phyloP scores from a whole-genome alignment of 805 yeast species.

The Wickerhamomyces ciferrii region DNA sequence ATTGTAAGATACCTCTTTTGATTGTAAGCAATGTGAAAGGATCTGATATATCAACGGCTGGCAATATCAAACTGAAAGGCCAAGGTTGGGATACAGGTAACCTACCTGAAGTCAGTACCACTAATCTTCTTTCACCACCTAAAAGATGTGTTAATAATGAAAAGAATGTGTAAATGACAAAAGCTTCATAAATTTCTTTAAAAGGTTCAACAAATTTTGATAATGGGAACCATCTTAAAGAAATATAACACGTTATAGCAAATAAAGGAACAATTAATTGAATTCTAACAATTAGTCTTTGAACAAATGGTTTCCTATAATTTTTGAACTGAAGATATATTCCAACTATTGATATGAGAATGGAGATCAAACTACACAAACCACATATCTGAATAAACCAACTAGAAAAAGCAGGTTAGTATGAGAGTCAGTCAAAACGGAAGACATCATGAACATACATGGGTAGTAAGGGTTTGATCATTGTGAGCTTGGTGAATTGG shows the following conservation, averaged over 20 bases:
- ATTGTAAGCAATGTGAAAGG: constrained; percentile 72
- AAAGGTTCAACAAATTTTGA: constrained; percentile 62
- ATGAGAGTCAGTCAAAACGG: not conserved
- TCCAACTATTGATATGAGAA: constrained; percentile 36
- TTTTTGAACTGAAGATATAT: constrained; percentile 54
- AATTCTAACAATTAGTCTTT: constrained; percentile 78
- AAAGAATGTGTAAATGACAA: constrained; percentile 91
- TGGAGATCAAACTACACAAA: constrained; percentile 20
- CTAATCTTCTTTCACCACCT: constrained; percentile 89
- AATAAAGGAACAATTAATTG: constrained; percentile 78
- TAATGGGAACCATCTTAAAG: constrained; percentile 40
- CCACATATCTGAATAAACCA: constrained; percentile 5
- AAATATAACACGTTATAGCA: constrained; percentile 62
- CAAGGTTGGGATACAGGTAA: constrained; percentile 64
- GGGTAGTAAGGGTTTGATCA: not conserved
- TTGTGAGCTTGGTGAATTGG: not conserved
- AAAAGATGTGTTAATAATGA: constrained; percentile 73
- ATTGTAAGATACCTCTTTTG: constrained; percentile 85
- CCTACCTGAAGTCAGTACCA: constrained; percentile 65
- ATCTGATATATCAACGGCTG: constrained; percentile 76
- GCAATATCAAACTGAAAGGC: constrained; percentile 41
- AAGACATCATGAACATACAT: not conserved
- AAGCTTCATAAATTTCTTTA: constrained; percentile 91
- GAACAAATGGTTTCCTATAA: constrained; percentile 87
- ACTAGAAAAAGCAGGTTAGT: not conserved